Percentiles rank a stretch among this genome's conserved stretches.
These are phyloP conservation scores for Fusarium cyanostomum DNA, from an alignment of 2,329 filamentous ascomycete genomes.

Conservation along the genomic window DNA sequence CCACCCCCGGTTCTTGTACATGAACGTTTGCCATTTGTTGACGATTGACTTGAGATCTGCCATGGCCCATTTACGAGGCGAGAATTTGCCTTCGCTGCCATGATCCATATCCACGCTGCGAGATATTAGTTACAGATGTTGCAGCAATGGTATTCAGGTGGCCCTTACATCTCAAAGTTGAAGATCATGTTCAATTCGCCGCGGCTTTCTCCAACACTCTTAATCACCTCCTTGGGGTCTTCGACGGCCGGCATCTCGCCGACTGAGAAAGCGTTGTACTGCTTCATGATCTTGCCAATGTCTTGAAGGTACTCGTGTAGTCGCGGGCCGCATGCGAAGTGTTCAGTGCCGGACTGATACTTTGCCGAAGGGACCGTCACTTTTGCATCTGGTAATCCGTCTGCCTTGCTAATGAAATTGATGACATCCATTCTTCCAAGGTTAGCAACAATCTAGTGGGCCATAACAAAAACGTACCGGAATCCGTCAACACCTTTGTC, in stretches of 20 bases:
- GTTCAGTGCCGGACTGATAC: slow-evolving; percentile 55
- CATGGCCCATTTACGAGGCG: slow-evolving; percentile 23
- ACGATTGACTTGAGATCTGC: slow-evolving; percentile 41
- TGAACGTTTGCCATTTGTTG: slow-evolving; percentile 54
- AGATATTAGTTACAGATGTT: background rate
- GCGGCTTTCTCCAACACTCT: slow-evolving; percentile 60
- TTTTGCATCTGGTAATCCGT: slow-evolving; percentile 63
- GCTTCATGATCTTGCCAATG: slow-evolving; percentile 64
- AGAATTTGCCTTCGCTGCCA: slow-evolving; percentile 51
- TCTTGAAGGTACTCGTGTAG: slow-evolving; percentile 71
- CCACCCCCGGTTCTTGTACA: slow-evolving; percentile 60
- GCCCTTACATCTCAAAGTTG: slow-evolving; percentile 59
- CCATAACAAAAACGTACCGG: slow-evolving; percentile 44
- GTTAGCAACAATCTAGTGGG: background rate
- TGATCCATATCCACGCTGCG: slow-evolving; percentile 61
- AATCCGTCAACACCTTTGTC: slow-evolving; percentile 74
- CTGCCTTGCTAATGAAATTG: slow-evolving; percentile 71
- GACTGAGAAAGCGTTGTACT: slow-evolving; percentile 68
- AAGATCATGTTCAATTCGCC: slow-evolving; percentile 70
- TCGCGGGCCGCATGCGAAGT: slow-evolving; percentile 67
- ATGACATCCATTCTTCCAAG: slow-evolving; percentile 66
- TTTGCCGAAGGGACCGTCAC: slow-evolving; percentile 49
- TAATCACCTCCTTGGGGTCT: slow-evolving; percentile 61
- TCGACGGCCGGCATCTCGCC: slow-evolving; percentile 70
- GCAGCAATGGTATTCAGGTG: background rate